Conservation (phyloP, 2,329 filamentous ascomycete species). For the Coleophoma eucalyptorum region DNA sequence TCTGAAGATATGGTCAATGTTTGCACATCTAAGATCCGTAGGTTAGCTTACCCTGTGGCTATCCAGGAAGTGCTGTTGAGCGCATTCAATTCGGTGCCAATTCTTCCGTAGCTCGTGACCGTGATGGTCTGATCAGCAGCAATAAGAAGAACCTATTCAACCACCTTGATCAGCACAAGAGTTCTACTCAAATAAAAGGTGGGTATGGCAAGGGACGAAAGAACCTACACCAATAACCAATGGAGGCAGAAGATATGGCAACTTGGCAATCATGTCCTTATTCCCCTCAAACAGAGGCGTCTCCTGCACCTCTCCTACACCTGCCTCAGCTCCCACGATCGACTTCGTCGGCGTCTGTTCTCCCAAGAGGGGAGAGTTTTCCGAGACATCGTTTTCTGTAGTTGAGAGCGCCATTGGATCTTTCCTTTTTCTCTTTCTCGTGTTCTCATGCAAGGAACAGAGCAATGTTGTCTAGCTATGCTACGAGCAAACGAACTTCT, state of each 20-base stretch:
- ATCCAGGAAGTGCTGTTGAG: constrained; percentile 76
- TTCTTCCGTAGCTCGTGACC: constrained; percentile 73
- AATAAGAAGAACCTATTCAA: constrained; percentile 62
- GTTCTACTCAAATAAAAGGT: neutral
- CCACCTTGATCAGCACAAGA: neutral
- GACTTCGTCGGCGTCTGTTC: neutral
- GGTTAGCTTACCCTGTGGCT: constrained; percentile 44
- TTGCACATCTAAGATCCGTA: neutral
- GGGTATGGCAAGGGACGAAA: neutral
- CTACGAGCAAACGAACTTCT: too few relatives aligned
- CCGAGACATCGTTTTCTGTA: neutral
- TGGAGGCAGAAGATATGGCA: constrained; percentile 58
- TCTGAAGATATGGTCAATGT: constrained; percentile 24
- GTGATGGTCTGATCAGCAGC: constrained; percentile 76
- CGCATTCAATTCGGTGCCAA: constrained; percentile 71
- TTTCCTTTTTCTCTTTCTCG: too few relatives aligned
- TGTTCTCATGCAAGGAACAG: too few relatives aligned
- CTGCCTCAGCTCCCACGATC: neutral
- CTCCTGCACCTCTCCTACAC: constrained; percentile 10
- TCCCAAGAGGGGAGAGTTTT: neutral
- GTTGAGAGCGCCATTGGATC: too few relatives aligned
- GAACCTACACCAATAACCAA: constrained; percentile 55
- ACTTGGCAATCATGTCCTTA: constrained; percentile 29
- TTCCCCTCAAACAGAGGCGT: constrained; percentile 18
- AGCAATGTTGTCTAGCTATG: too few relatives aligned